phyloP scores from a whole-genome alignment of 179 eudicot genomes.

The Spinacia oleracea region DNA sequence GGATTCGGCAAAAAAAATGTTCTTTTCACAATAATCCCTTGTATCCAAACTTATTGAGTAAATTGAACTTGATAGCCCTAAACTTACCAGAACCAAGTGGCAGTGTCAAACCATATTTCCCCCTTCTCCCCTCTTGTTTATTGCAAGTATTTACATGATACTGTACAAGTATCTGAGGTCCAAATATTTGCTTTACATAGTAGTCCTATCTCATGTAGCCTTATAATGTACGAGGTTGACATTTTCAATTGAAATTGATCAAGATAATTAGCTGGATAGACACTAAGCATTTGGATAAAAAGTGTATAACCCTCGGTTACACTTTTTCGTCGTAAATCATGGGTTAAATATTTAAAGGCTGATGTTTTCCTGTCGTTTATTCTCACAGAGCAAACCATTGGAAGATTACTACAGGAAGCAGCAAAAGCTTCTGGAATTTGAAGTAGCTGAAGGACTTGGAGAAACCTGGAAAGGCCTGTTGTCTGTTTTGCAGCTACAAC shows the following conservation, averaged over 20 bases:
- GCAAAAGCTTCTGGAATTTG: conserved; percentile 78
- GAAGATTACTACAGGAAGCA: conserved; percentile 83
- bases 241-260: background rate
- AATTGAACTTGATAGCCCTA: no score
- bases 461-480: conserved; percentile 84
- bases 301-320: background rate
- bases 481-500: conserved; percentile 86
- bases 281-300: background rate
- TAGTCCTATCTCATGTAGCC: no score
- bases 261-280: no score
- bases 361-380: conserved; percentile 7
- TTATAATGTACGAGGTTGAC: background rate
- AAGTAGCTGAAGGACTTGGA: conserved; percentile 72
- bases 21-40: no score
- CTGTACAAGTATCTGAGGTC: no score
- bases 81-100: no score
- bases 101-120: no score
- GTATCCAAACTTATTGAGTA: no score
- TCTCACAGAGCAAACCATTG: conserved; percentile 65
- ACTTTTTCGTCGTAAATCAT: background rate
- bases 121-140: no score
- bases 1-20: no score
- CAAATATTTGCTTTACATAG: no score
- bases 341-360: conserved; percentile 7
- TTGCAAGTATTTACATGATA: no score